These are phyloP conservation scores for Mallotus nudiflorus DNA, from an alignment of 345 rosid genomes.

Conservation along the genomic window DNA sequence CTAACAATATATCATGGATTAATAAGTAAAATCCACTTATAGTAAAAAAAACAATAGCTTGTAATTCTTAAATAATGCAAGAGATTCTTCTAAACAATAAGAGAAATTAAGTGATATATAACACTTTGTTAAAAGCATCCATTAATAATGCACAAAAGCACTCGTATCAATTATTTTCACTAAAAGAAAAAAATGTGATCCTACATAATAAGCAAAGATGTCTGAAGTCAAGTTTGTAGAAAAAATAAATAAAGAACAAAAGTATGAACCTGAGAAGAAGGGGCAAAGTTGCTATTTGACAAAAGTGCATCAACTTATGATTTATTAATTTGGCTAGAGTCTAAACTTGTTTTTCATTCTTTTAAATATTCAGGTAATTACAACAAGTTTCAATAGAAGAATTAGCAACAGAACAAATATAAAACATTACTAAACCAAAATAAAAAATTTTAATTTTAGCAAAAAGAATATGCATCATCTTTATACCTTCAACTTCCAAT, in stretches of 20 bases:
- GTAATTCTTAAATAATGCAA: too few species aligned
- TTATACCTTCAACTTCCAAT: constrained; percentile 45
- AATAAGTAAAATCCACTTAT: too few species aligned
- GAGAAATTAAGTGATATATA: too few species aligned
- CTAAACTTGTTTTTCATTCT: constrained; percentile 77
- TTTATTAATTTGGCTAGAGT: constrained; percentile 56
- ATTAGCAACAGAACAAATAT: constrained; percentile 14
- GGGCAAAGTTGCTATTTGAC: constrained; percentile 50
- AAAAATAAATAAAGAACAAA: neutral
- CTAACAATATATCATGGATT: too few species aligned
- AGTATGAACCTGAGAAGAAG: constrained; percentile 58
- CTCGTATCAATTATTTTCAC: neutral
- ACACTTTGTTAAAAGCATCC: neutral
- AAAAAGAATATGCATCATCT: constrained; percentile 40
- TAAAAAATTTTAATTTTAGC: neutral
- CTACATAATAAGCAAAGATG: neutral
- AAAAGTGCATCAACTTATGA: constrained; percentile 92
- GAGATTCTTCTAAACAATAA: too few species aligned
- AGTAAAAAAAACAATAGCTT: too few species aligned
- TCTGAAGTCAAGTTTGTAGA: neutral
- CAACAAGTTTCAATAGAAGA: constrained; percentile 8
- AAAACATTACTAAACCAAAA: neutral
- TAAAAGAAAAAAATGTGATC: neutral
- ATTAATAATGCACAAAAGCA: neutral
- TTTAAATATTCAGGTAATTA: constrained; percentile 22